A percentile compares a stretch with the other conserved stretches of the same genome.
Evolutionary conservation across 2,329 filamentous ascomycete species (phyloP).

Genomic region (Pyricularia grisea): DNA sequence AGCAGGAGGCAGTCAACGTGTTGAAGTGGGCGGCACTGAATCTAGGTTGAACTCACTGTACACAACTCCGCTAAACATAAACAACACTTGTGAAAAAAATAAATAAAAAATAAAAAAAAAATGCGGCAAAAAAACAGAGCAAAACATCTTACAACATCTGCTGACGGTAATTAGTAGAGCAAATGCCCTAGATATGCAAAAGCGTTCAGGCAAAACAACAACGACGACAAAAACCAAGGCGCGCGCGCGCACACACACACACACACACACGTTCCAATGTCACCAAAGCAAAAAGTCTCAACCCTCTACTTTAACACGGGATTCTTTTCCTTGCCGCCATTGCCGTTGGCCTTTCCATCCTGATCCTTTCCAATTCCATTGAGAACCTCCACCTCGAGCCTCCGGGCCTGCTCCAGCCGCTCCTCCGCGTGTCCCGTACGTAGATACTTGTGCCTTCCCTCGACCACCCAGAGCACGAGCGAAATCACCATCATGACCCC

Average conservation of each 20-base stretch:
- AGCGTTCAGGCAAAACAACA: neutral
- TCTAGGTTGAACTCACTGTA: too few relatives aligned
- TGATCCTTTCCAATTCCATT: neutral
- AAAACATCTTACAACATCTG: neutral
- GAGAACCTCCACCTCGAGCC: neutral
- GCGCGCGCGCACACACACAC: too few relatives aligned
- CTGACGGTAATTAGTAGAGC: neutral
- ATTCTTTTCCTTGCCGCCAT: neutral
- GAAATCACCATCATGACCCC: neutral
- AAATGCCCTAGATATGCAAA: neutral
- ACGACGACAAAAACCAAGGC: neutral
- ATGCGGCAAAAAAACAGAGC: neutral
- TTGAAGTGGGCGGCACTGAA: too few relatives aligned
- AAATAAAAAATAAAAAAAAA: too few relatives aligned
- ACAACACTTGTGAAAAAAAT: too few relatives aligned
- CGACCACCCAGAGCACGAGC: neutral
- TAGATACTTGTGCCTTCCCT: neutral
- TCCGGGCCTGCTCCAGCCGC: neutral
- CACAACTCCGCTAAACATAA: too few relatives aligned
- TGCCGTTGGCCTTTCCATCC: neutral
- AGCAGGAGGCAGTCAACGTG: too few relatives aligned
- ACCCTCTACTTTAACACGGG: neutral
- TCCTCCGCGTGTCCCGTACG: neutral
- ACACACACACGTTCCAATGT: neutral
- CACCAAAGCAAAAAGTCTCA: too few relatives aligned